Percentiles rank a stretch among this genome's conserved stretches.
Conservation (phyloP, 805 yeast genomes). For the Kodamaea restingae region DNA sequence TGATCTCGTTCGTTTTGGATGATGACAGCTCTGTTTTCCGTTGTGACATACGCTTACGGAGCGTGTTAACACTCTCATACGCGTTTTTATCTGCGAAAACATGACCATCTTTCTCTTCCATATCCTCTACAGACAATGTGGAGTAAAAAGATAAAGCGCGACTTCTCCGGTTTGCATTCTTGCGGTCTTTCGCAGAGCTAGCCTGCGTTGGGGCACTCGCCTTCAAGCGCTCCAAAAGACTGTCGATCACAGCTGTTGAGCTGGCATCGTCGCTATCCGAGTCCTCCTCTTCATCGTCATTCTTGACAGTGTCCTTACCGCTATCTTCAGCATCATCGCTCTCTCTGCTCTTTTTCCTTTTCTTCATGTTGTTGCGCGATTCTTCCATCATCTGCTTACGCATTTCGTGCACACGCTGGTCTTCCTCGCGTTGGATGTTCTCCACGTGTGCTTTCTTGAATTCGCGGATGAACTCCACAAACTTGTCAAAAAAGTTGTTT, state of each 20-base stretch:
- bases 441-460: slow-evolving; percentile 78
- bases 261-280: slow-evolving; percentile 12
- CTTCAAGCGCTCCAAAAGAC: slow-evolving; percentile 28
- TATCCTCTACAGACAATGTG: slow-evolving; percentile 23
- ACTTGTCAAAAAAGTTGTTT: slow-evolving; percentile 69
- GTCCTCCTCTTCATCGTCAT: slow-evolving; percentile 11
- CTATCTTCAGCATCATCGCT: slow-evolving; percentile 12
- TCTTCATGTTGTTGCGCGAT: slow-evolving; percentile 12
- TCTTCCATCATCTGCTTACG: slow-evolving; percentile 33
- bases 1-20: slow-evolving; percentile 22
- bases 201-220: slow-evolving; percentile 22
- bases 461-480: slow-evolving; percentile 73
- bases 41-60: slow-evolving; percentile 36
- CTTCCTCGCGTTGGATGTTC: slow-evolving; percentile 78
- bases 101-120: slow-evolving; percentile 11
- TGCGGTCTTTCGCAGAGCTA: slow-evolving; percentile 15
- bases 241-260: slow-evolving; percentile 29
- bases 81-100: slow-evolving; percentile 11
- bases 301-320: not conserved
- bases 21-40: slow-evolving; percentile 19
- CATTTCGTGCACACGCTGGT: slow-evolving; percentile 46
- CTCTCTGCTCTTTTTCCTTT: slow-evolving; percentile 11
- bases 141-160: slow-evolving; percentile 35
- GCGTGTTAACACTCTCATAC: slow-evolving; percentile 37
- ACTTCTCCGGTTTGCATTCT: slow-evolving; percentile 21